Evolutionary conservation across 2,329 filamentous ascomycete species (phyloP), one percentile per base, ranked within the genome.

Genomic region (Delphinella strobiligena): DNA sequence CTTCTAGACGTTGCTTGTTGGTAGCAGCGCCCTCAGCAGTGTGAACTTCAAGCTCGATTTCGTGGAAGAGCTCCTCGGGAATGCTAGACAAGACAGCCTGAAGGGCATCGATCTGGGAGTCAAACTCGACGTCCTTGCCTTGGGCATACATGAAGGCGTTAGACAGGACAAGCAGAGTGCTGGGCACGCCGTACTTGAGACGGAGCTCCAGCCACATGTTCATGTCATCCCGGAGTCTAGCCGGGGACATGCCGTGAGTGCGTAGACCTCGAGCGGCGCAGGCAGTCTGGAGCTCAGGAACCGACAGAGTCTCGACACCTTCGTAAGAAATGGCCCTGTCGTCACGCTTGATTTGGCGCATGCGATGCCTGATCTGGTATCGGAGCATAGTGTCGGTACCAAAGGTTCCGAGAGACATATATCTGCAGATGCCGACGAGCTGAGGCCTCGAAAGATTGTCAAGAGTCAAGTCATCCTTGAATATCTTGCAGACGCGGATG

Each of bases 281-380:
- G 2, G 91, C 91, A 54, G 79, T 83, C 67, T 96, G 91, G 34
- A 98, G 73, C 62, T 98, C 91, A 2, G 80, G 74, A 0, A 96
- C 87, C n/a, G 87, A 93, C 38, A 98, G 74, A 39, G 82, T 88
- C 45, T 93, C 87, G 19, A 98, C 81, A 24, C 91, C 88, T 63
- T 98, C 91, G 56, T 81, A 94, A 59, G 78, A 82, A 58, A 98
- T 98, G 47, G 88, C 87, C 49, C 80, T 80, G 65, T 98, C 91
- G 56, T 98, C 91, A 47, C 89, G 81, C 78, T 98, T 98, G 71
- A 96, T 96, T 65, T 98, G 91, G 53, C 89, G 79, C 91, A 98
- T 98, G 47, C 89, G 84, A 65, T 96, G 88, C 43, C 91, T 85
- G 54, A 98, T 78, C 60, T 93, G 87, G 66, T 98, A 98, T 40